Conservation (phyloP, 306 rosid genomes). For the Senna tora region DNA sequence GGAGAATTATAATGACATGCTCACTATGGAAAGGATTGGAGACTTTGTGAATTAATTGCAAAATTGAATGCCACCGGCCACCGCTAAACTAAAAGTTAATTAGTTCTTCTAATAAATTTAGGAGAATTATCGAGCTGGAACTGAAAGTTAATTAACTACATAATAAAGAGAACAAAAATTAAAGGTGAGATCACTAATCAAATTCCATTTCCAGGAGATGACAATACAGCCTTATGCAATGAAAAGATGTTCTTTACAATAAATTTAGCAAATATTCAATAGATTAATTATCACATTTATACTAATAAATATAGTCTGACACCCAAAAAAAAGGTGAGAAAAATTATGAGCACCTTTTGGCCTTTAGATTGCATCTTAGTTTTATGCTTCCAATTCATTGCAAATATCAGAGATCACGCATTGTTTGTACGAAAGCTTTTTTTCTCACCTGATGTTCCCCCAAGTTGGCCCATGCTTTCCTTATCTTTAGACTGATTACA, state of each 20-base stretch:
- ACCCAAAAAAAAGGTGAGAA: constrained; percentile 6
- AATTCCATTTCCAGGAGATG: too few species aligned
- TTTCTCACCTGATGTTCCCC: constrained; percentile 12
- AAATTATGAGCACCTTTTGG: neutral
- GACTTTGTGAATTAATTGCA: constrained; percentile 20
- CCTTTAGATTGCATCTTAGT: neutral
- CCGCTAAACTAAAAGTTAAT: neutral
- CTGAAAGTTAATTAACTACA: neutral
- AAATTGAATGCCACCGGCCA: constrained; percentile 22
- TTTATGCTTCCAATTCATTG: neutral
- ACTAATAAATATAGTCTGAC: too few species aligned
- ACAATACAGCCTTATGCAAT: too few species aligned
- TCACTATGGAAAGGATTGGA: too few species aligned
- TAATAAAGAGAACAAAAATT: neutral
- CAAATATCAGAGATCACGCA: neutral
- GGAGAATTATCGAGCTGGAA: neutral
- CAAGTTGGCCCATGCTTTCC: constrained; percentile 29
- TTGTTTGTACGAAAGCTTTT: constrained; percentile 26
- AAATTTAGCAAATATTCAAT: too few species aligned
- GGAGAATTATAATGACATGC: too few species aligned
- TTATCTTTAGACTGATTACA: constrained; percentile 19
- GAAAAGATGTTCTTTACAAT: too few species aligned
- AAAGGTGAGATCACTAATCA: too few species aligned
- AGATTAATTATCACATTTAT: too few species aligned
- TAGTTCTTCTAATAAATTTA: too few species aligned